A percentile compares a stretch with the other conserved stretches of the same genome.
phyloP scores from a whole-genome alignment of 257 asterid species.

The Agastache rugosa region DNA sequence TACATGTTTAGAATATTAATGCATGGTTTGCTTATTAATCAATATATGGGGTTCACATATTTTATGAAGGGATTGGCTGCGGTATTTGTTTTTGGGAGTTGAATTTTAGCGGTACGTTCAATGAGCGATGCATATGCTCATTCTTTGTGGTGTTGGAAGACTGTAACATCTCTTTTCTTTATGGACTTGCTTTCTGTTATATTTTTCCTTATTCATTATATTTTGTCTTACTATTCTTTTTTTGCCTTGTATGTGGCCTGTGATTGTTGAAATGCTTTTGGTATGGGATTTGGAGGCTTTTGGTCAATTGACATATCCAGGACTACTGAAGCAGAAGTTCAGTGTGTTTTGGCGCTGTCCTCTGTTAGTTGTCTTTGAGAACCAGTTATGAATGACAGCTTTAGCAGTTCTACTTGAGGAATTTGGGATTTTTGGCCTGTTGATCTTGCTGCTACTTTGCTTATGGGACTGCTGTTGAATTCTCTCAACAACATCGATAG shows the following conservation, averaged over 20 bases:
- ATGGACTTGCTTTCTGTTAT: background rate
- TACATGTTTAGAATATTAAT: background rate
- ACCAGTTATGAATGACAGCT: conserved; percentile 29
- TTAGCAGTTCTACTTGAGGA: conserved; percentile 35
- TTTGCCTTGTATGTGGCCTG: conserved; percentile 36
- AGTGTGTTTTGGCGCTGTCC: conserved; percentile 34
- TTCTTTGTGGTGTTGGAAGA: conserved; percentile 11
- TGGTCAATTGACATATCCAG: conserved; percentile 34
- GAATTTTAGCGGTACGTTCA: background rate
- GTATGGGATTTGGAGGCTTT: conserved; percentile 42
- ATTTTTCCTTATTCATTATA: conserved; percentile 3
- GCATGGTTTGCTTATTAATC: background rate
- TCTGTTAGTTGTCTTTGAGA: conserved; percentile 36
- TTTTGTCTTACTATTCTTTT: conserved; percentile 26
- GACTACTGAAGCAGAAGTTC: conserved; percentile 35
- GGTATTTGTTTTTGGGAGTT: conserved; percentile 14
- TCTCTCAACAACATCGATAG: conserved; percentile 16
- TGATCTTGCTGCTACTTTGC: conserved; percentile 32
- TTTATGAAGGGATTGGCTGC: background rate
- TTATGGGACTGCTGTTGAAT: conserved; percentile 36
- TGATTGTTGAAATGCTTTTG: conserved; percentile 39
- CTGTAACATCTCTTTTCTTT: conserved; percentile 1
- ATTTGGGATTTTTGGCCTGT: conserved; percentile 37
- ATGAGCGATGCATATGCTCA: background rate
- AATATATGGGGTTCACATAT: background rate